Evolutionary conservation across 768 basidiomycete species (phyloP), one percentile per base, ranked within the genome.

Genomic region (Coprinopsis marcescibilis): DNA sequence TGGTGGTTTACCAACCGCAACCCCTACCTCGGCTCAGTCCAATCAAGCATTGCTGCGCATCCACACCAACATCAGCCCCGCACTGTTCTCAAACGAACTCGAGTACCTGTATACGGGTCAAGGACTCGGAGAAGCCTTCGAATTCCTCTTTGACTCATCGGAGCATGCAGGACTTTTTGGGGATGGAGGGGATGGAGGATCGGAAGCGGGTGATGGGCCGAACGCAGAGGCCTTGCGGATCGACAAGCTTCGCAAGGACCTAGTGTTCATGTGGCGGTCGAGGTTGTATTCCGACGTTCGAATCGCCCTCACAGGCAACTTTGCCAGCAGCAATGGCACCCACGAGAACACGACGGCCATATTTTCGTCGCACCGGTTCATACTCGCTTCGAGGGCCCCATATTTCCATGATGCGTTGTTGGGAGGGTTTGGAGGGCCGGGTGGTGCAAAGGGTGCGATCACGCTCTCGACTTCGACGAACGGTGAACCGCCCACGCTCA

Each of bases 211-310:
- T 26, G 55, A 35, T 8, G 48, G 34, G 12, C 11, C 54, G 25
- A 68, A 72, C 43, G 61, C 67, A 0, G 69, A 70, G 47, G 72
- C 77, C 34, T 68, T 76, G 36, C 70, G 89, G 12, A 67, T 89
- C 32, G 89, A 91, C 63, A 89, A 92, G 66, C 78, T 96, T 8
- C 80, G 90, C 50, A 90, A 91, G 64, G 95, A 97, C 59, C 74
- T 96, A 23, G 88, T 94, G 19, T 96, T 85, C 70, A 95, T 93
- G 91, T 97, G 94, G 95, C 71, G 95, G 25, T 89, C 87, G 11
- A 81, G 92, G 40, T 80, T 98, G 14, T 98, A 93, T 61, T 89
- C 91, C 2, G 95, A 98, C 63, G 80, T 95, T 19, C 80, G 85
- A 43, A 83, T 98, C 45, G 76, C 84, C 0, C 77, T 94, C 50